A percentile compares a stretch with the other conserved stretches of the same genome.
Conservation (phyloP, 257 asterid species). For the Leptodermis oblonga region DNA sequence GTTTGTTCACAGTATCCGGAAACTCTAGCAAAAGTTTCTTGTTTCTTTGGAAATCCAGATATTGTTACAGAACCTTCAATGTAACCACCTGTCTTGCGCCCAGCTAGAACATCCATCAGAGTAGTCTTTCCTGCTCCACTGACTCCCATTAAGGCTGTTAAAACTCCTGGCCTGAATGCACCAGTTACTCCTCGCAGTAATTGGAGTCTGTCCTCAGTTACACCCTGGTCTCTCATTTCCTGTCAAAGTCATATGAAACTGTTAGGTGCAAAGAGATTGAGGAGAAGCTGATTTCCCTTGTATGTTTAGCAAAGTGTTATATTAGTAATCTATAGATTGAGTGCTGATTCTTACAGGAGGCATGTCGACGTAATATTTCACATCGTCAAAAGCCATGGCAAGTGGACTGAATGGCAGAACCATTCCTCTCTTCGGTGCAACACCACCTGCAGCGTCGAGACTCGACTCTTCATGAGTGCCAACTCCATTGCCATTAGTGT, state of each 20-base stretch:
- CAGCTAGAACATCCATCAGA: conserved; percentile 67
- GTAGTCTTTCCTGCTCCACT: conserved; percentile 84
- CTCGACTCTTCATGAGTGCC: conserved; percentile 20
- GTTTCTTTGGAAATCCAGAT: conserved; percentile 60
- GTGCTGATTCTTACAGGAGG: conserved; percentile 40
- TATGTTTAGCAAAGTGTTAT: neutral
- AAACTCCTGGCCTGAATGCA: conserved; percentile 65
- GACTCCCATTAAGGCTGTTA: conserved; percentile 73
- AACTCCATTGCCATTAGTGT: conserved; percentile 20
- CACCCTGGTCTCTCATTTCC: conserved; percentile 57
- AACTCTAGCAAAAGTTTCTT: conserved; percentile 65
- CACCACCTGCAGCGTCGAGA: conserved; percentile 27
- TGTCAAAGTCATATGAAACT: conserved; percentile 13
- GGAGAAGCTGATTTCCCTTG: neutral
- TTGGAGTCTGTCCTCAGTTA: conserved; percentile 48
- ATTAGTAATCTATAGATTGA: neutral
- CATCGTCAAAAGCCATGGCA: conserved; percentile 47
- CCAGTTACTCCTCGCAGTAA: conserved; percentile 54
- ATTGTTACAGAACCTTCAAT: conserved; percentile 59
- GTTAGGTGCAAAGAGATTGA: neutral
- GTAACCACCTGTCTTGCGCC: conserved; percentile 62
- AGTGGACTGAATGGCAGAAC: conserved; percentile 57
- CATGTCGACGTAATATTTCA: conserved; percentile 55
- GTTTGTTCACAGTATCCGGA: conserved; percentile 70
- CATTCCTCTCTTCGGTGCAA: conserved; percentile 53